Evolutionary conservation across 2,329 filamentous ascomycete species (phyloP), one percentile per base, ranked within the genome.

Genomic region (Colletotrichum horii): DNA sequence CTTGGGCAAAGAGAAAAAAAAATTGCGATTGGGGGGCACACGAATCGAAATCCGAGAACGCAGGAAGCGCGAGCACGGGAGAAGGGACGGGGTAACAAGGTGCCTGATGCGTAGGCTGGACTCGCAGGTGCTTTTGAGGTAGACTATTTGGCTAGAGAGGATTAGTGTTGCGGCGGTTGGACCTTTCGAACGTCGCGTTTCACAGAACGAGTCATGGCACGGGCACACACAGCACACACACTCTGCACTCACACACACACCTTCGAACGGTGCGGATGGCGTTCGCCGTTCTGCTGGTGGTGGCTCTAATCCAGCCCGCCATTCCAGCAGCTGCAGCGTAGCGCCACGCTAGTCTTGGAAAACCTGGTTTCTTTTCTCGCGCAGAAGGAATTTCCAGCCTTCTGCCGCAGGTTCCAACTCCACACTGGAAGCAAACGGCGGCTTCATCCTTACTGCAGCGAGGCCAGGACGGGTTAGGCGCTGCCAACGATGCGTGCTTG

Each of bases 201-300:
- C 74, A 74, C 48, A 52, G 30, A 68, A 58, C 74, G 70, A 76
- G 74, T 76, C 74, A 75, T 55, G 52, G 68, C 60, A 34, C 70
- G 62, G 56, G 24, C 34, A 43, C 34, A 64, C 61, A n/a, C 43
- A 30, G 28, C 15, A 19, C 22, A 60, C 56, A 28, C 56, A 28
- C 56, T 16, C 56, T 30, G 6, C 19, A 30, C 19, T n/a, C 56
- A 30, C 55, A 58, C 55, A 34, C 52, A 38, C 58, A 55, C 32
- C n/a, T 52, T 43, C 36, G 56, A 73, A 62, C 55, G 60, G 71
- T 66, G 67, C 71, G 66, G 60, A 65, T 66, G 71, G 66, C 66
- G 71, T 70, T 52, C 24, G 62, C 56, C 55, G 43, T 52, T 52
- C 43, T 52, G 4, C 43, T 52, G 43, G 43, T 24, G 43, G 43